Conservation (phyloP, 768 basidiomycete species). For the Termitomyces sp. region DNA sequence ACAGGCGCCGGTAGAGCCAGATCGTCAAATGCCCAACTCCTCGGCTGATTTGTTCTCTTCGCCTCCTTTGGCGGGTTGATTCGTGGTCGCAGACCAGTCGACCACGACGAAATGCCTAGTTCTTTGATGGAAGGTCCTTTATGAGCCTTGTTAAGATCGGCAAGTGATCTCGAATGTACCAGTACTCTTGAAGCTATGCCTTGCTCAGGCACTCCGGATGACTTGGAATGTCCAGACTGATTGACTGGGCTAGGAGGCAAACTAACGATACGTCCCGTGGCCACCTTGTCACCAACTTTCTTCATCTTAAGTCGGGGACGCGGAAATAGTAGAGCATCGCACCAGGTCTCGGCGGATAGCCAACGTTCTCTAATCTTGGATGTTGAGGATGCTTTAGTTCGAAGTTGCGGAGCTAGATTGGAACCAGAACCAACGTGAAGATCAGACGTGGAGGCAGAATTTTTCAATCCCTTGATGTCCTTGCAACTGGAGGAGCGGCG, state of each 20-base stretch:
- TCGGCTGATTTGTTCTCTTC: slow-evolving; percentile 35
- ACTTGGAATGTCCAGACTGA: slow-evolving; percentile 5
- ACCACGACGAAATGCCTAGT: neutral
- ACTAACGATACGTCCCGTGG: slow-evolving; percentile 36
- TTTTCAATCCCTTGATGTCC: slow-evolving; percentile 33
- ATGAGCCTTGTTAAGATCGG: slow-evolving; percentile 23
- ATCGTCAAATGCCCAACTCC: slow-evolving; percentile 58
- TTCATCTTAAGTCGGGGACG: slow-evolving; percentile 64
- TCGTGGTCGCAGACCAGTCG: neutral
- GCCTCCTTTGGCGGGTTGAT: neutral
- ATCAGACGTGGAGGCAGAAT: slow-evolving; percentile 64
- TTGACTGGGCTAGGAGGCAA: slow-evolving; percentile 43
- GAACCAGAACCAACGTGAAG: slow-evolving; percentile 26
- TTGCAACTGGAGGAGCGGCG: neutral
- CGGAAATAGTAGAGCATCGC: slow-evolving; percentile 74
- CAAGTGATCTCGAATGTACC: slow-evolving; percentile 43
- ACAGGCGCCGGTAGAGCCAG: slow-evolving; percentile 53
- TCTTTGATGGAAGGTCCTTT: neutral
- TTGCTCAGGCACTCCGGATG: slow-evolving; percentile 13
- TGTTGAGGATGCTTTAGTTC: slow-evolving; percentile 7
- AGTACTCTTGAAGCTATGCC: slow-evolving; percentile 41
- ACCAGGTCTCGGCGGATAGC: slow-evolving; percentile 77
- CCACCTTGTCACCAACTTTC: slow-evolving; percentile 18
- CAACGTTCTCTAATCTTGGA: slow-evolving; percentile 54
- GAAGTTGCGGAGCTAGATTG: neutral